Conservation (phyloP, 495 filamentous ascomycete genomes). For the Hypoxylon fuscum region DNA sequence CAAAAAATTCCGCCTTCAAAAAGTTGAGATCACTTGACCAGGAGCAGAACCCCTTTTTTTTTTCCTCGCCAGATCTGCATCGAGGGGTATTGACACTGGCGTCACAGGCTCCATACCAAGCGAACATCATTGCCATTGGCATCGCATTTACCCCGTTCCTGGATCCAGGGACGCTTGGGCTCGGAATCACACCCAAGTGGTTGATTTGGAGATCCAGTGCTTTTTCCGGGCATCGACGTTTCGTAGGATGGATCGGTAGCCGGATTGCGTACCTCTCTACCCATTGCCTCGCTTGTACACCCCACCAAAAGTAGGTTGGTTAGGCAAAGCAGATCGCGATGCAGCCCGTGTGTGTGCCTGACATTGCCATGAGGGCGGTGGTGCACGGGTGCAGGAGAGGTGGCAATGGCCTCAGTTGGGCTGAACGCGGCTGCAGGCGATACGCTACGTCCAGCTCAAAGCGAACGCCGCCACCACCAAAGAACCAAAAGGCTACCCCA, state of each 20-base stretch:
- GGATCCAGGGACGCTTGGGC: conserved; percentile 10
- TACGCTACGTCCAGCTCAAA: conserved; percentile 16
- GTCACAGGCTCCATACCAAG: conserved; percentile 34
- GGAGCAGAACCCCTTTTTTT: conserved; percentile 17
- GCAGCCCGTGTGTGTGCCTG: conserved; percentile 21
- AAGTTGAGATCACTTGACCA: conserved; percentile 22
- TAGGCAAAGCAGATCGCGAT: conserved; percentile 25
- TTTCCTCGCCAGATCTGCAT: conserved; percentile 30
- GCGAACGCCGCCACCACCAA: not conserved
- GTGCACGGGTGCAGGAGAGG: conserved; percentile 13
- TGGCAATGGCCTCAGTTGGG: conserved; percentile 29
- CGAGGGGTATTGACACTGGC: too few species aligned
- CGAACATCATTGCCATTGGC: conserved; percentile 28
- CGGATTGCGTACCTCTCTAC: conserved; percentile 10
- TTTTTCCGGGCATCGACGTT: conserved; percentile 8
- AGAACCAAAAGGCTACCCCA: conserved; percentile 3
- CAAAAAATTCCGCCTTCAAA: conserved; percentile 24
- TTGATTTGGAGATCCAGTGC: not conserved
- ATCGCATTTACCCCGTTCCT: conserved; percentile 16
- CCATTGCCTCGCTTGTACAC: conserved; percentile 10
- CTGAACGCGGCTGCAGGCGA: conserved; percentile 10
- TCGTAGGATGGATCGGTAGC: conserved; percentile 32
- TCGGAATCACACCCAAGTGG: conserved; percentile 25
- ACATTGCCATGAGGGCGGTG: conserved; percentile 15
- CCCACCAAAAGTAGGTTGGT: not conserved